These are phyloP conservation scores for Prinsepia uniflora DNA, from an alignment of 306 rosid species.

Conservation along the genomic window DNA sequence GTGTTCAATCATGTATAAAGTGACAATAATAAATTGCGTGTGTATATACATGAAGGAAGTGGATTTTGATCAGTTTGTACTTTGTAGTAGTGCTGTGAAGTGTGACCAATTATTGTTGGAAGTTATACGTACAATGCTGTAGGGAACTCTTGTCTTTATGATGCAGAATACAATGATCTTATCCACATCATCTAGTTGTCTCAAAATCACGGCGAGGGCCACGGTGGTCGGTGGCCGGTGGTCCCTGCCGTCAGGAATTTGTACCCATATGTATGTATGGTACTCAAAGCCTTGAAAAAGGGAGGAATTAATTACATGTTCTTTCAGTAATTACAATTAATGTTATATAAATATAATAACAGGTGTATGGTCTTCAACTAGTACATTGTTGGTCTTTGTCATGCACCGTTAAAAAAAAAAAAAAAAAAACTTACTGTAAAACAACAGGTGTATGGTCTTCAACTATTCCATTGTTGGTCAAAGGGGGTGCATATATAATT, in stretches of 20 bases:
- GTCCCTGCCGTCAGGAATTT: not conserved
- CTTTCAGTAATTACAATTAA: not conserved
- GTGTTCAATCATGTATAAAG: too few species aligned
- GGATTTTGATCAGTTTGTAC: not conserved
- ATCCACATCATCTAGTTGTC: constrained; percentile 6
- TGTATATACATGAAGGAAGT: not conserved
- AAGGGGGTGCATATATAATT: not conserved
- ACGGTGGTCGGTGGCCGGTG: constrained; percentile 1
- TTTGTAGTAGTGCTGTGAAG: not conserved
- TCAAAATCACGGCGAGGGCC: not conserved
- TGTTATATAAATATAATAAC: not conserved
- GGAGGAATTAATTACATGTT: too few species aligned
- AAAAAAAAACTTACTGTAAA: too few species aligned
- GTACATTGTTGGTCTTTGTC: too few species aligned
- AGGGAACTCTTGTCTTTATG: constrained; percentile 25
- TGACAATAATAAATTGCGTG: too few species aligned
- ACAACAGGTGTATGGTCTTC: not conserved
- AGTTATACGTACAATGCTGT: constrained; percentile 5
- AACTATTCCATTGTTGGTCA: not conserved
- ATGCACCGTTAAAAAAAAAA: not conserved
- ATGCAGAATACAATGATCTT: constrained; percentile 2
- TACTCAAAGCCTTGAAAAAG: not conserved
- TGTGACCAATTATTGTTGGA: not conserved
- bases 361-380: too few species aligned
- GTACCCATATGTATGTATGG: not conserved